Evolutionary conservation across 345 rosid genomes (phyloP).

Genomic region (Chamaenerion angustifolium): DNA sequence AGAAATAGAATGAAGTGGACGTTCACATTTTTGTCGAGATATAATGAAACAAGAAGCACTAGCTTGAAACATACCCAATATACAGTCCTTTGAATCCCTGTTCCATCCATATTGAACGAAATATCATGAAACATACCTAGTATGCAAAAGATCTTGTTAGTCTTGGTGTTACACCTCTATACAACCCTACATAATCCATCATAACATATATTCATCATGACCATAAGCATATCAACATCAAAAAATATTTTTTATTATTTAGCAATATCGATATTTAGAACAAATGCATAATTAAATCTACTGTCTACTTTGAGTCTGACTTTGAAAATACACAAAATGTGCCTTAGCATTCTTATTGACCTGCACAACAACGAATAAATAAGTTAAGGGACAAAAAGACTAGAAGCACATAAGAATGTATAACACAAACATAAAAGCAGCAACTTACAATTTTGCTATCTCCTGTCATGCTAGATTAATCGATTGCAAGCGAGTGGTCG

Average conservation of each 20-base stretch:
- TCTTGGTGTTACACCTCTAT: conserved; percentile 80
- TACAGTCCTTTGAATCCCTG: conserved; percentile 79
- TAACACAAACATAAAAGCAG: background rate
- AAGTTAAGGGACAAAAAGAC: conserved; percentile 6
- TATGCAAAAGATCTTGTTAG: conserved; percentile 79
- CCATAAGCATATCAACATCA: background rate
- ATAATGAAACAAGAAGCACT: background rate
- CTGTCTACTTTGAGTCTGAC: too few species aligned
- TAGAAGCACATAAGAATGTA: too few species aligned
- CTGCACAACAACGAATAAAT: conserved; percentile 22
- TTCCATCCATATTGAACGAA: conserved; percentile 67
- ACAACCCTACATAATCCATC: conserved; percentile 47
- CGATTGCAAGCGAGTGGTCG: conserved; percentile 79
- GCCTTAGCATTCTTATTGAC: conserved; percentile 81
- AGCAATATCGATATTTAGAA: too few species aligned
- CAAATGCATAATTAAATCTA: too few species aligned
- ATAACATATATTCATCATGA: conserved; percentile 10
- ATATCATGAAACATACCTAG: conserved; percentile 96
- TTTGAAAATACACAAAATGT: background rate
- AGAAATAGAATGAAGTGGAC: background rate
- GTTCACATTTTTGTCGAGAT: background rate
- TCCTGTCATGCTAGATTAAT: conserved; percentile 99
- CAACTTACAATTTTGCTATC: conserved; percentile 78
- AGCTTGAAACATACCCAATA: conserved; percentile 52
- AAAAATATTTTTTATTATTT: background rate